Evolutionary conservation across 1,284 basidiomycete species (phyloP).

Genomic region (Porogramme epimiltina): DNA sequence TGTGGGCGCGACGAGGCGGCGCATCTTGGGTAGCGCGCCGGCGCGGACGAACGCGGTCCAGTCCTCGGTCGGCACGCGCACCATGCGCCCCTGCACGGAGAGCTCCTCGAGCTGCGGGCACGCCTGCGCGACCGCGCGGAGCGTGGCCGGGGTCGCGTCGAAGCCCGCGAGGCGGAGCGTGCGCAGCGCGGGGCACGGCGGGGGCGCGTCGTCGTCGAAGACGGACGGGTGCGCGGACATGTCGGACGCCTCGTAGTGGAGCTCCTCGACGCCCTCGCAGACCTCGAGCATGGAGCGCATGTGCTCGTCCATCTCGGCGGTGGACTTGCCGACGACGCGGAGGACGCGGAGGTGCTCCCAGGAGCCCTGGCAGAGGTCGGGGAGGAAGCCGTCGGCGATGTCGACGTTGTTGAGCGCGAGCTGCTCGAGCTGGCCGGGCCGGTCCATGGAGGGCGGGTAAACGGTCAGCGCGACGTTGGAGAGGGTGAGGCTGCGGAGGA

Average conservation of each 20-base stretch:
- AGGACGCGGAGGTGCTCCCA: constrained; percentile 38
- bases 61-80: constrained; percentile 37
- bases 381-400: constrained; percentile 41
- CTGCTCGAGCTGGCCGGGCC: constrained; percentile 36
- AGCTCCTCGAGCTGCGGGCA: constrained; percentile 45
- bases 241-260: constrained; percentile 27
- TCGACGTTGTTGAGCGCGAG: constrained; percentile 47
- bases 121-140: constrained; percentile 35
- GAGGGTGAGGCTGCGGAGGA: constrained; percentile 37
- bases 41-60: constrained; percentile 44
- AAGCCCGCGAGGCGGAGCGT: constrained; percentile 41
- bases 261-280: constrained; percentile 28
- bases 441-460: constrained; percentile 35
- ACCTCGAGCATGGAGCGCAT: constrained; percentile 39
- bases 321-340: constrained; percentile 35
- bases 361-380: constrained; percentile 40
- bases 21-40: constrained; percentile 36
- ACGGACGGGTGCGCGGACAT: constrained; percentile 23
- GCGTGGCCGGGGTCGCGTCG: constrained; percentile 36
- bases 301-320: constrained; percentile 40
- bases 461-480: constrained; percentile 47
- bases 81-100: constrained; percentile 39
- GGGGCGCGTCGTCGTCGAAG: constrained; percentile 24
- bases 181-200: constrained; percentile 18
- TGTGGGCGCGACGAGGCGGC: constrained; percentile 38